Evolutionary conservation across 345 rosid species (phyloP).

Genomic region (Cochlearia excelsa): DNA sequence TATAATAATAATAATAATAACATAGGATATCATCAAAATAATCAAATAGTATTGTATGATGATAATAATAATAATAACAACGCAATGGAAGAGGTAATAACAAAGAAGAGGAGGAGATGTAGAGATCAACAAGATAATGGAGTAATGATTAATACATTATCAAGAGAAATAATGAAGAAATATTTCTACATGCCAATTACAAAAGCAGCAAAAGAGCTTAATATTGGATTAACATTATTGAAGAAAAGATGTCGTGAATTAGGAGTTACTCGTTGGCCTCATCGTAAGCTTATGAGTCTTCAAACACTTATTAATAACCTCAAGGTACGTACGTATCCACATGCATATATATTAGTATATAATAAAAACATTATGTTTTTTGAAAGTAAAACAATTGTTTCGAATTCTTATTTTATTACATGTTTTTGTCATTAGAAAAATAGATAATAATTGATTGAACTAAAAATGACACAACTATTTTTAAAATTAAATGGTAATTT

Average conservation of each 20-base stretch:
- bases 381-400: too few species aligned
- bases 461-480: too few species aligned
- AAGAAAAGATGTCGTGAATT: conserved; percentile 68
- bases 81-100: conserved; percentile 14
- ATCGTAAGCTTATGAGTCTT: conserved; percentile 61
- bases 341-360: too few species aligned
- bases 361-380: too few species aligned
- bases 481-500: too few species aligned
- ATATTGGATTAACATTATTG: conserved; percentile 57
- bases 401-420: too few species aligned
- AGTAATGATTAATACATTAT: conserved; percentile 25
- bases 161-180: conserved; percentile 39
- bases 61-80: not conserved
- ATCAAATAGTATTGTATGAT: conserved; percentile 16
- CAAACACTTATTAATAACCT: conserved; percentile 45
- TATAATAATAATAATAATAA: not conserved
- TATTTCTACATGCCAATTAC: conserved; percentile 63
- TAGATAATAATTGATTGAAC: too few species aligned
- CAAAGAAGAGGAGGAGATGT: conserved; percentile 11
- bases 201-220: conserved; percentile 61
- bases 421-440: too few species aligned
- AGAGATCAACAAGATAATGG: conserved; percentile 6
- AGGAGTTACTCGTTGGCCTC: conserved; percentile 66
- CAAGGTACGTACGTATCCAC: conserved; percentile 35
- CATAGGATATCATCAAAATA: not conserved